phyloP scores from a whole-genome alignment of 257 asterid species.

The Schizonepeta tenuifolia region DNA sequence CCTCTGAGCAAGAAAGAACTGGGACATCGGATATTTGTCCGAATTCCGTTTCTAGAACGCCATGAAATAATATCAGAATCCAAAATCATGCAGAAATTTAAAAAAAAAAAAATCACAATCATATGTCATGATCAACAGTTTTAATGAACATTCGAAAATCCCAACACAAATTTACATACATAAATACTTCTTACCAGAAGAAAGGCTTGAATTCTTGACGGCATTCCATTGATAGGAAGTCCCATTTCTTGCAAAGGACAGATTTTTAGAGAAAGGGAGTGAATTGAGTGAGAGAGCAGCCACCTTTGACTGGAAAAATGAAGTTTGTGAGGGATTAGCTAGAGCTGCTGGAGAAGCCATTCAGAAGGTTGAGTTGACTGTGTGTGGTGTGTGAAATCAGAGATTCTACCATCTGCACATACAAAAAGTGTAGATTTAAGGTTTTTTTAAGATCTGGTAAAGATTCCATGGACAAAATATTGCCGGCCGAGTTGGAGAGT shows the following conservation, averaged over 20 bases:
- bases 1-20: slow-evolving; percentile 78
- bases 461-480: background rate
- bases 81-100: slow-evolving; percentile 7
- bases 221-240: slow-evolving; percentile 34
- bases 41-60: slow-evolving; percentile 44
- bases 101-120: background rate
- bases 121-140: background rate
- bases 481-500: slow-evolving; percentile 17
- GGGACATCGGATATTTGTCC: slow-evolving; percentile 51
- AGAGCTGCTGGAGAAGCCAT: slow-evolving; percentile 51
- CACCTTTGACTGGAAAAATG: slow-evolving; percentile 29
- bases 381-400: slow-evolving; percentile 9
- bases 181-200: slow-evolving; percentile 44
- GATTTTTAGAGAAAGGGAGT: slow-evolving; percentile 28
- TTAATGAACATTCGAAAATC: background rate
- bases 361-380: slow-evolving; percentile 1
- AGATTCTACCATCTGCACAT: background rate
- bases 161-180: background rate
- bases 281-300: slow-evolving; percentile 36
- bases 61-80: slow-evolving; percentile 20
- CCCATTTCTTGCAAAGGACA: slow-evolving; percentile 45
- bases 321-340: slow-evolving; percentile 44
- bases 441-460: background rate
- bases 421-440: background rate
- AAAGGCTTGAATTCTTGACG: slow-evolving; percentile 46